These are phyloP conservation scores for Chalciporus chontae DNA, from an alignment of 768 basidiomycete genomes.

Conservation along the genomic window DNA sequence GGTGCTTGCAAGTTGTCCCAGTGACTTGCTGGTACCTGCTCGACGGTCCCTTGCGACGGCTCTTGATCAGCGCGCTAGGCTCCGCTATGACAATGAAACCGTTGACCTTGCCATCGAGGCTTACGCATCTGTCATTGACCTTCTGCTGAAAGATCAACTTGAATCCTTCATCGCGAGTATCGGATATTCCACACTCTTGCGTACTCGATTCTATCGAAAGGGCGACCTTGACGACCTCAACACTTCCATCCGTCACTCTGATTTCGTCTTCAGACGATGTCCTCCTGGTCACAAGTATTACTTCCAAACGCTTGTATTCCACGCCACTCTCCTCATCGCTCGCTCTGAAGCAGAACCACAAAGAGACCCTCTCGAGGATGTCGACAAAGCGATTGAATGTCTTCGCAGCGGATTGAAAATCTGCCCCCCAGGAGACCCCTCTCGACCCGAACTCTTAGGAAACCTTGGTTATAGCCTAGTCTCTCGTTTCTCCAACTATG, in stretches of 20 bases:
- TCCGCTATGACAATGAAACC: constrained; percentile 13
- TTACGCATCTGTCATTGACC: constrained; percentile 9
- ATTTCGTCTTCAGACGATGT: constrained; percentile 3
- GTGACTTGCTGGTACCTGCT: constrained; percentile 1
- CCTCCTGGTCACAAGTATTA: constrained; percentile 6
- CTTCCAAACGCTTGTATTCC: background rate
- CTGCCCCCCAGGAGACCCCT: constrained; percentile 2
- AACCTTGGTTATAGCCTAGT: constrained; percentile 12
- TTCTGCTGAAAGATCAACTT: background rate
- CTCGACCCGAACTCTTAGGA: constrained; percentile 2
- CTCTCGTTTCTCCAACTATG: constrained; percentile 18
- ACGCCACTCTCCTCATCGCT: constrained; percentile 11
- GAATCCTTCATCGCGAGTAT: constrained; percentile 5
- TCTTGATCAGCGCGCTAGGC: constrained; percentile 9
- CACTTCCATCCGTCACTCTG: constrained; percentile 9
- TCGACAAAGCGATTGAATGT: constrained; percentile 14
- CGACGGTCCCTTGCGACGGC: constrained; percentile 6
- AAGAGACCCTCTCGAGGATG: constrained; percentile 11
- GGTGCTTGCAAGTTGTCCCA: constrained; percentile 6
- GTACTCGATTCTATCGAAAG: constrained; percentile 5
- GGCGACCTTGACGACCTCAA: constrained; percentile 12
- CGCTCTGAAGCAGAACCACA: constrained; percentile 5
- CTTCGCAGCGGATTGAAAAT: constrained; percentile 8
- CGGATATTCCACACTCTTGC: constrained; percentile 7
- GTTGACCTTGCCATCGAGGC: constrained; percentile 9